These are phyloP conservation scores for Dimargaris cristalligena DNA, from an alignment of 192 early-diverging fungal species.

Conservation along the genomic window DNA sequence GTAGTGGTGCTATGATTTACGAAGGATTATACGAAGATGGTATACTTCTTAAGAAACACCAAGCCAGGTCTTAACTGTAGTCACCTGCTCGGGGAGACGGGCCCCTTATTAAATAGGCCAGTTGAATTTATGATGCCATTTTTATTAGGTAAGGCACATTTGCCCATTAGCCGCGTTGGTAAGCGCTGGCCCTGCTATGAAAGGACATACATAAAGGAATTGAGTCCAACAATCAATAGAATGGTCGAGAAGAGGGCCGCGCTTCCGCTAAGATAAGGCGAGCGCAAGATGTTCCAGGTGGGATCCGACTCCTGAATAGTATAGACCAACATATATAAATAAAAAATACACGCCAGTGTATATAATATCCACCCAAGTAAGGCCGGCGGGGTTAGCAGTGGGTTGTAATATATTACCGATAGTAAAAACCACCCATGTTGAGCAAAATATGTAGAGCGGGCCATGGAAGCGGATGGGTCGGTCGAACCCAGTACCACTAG, in stretches of 20 bases:
- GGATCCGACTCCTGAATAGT: background rate
- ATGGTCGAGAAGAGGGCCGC: background rate
- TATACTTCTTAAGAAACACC: background rate
- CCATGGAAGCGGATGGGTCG: background rate
- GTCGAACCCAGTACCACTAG: background rate
- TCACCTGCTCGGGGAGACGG: background rate
- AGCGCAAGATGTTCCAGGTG: constrained; percentile 7
- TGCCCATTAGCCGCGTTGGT: background rate
- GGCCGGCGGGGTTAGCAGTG: no score
- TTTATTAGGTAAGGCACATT: no score
- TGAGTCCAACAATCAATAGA: background rate
- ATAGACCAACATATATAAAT: background rate
- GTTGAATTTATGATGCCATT: background rate
- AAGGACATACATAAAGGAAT: background rate
- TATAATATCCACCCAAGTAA: background rate
- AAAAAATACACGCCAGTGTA: background rate
- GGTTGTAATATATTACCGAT: background rate
- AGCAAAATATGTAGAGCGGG: background rate
- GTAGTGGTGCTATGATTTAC: background rate
- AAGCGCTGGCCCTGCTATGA: background rate
- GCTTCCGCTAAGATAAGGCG: background rate
- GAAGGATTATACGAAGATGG: background rate
- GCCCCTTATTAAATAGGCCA: background rate
- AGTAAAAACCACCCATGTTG: background rate
- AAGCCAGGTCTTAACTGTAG: background rate